Evolutionary conservation across 1,139 yeast species (phyloP).

Genomic region (Diutina scorzettiae): DNA sequence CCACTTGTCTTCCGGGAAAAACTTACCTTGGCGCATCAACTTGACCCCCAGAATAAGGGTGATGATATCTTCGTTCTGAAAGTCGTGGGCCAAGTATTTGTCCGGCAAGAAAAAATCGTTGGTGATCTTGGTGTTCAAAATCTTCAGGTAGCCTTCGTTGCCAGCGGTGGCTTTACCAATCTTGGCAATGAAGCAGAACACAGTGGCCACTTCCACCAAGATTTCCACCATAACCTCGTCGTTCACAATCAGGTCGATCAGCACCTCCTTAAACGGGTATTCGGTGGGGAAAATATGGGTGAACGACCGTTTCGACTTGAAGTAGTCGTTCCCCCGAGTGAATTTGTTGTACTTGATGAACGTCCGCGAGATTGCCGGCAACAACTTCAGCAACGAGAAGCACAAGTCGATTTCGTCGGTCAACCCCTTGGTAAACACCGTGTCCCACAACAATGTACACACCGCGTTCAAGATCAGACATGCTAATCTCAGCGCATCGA

Average conservation of each 20-base stretch:
- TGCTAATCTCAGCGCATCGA: constrained; percentile 52
- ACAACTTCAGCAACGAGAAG: constrained; percentile 36
- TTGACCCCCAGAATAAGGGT: constrained; percentile 44
- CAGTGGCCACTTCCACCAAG: constrained; percentile 53
- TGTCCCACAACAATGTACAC: constrained; percentile 28
- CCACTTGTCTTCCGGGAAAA: constrained; percentile 61
- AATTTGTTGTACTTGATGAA: constrained; percentile 42
- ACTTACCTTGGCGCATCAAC: constrained; percentile 43
- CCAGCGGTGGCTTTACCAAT: constrained; percentile 39
- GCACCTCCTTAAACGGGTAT: constrained; percentile 52
- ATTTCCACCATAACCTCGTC: constrained; percentile 65
- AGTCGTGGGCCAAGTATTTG: constrained; percentile 22
- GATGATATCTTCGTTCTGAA: constrained; percentile 31
- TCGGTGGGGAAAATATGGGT: constrained; percentile 57
- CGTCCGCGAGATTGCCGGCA: constrained; percentile 40
- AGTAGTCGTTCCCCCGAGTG: constrained; percentile 38
- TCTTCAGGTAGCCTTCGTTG: constrained; percentile 25
- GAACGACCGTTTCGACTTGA: constrained; percentile 50
- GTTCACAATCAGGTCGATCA: constrained; percentile 66
- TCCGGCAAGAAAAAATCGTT: constrained; percentile 24
- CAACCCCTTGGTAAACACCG: constrained; percentile 15
- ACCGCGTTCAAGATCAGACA: constrained; percentile 43
- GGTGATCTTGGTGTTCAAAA: constrained; percentile 17
- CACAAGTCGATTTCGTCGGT: constrained; percentile 17
- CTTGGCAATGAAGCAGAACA: constrained; percentile 46